Evolutionary conservation across 2,329 filamentous ascomycete species (phyloP), one percentile per base, ranked within the genome.

Genomic region (Balansia obtecta): DNA sequence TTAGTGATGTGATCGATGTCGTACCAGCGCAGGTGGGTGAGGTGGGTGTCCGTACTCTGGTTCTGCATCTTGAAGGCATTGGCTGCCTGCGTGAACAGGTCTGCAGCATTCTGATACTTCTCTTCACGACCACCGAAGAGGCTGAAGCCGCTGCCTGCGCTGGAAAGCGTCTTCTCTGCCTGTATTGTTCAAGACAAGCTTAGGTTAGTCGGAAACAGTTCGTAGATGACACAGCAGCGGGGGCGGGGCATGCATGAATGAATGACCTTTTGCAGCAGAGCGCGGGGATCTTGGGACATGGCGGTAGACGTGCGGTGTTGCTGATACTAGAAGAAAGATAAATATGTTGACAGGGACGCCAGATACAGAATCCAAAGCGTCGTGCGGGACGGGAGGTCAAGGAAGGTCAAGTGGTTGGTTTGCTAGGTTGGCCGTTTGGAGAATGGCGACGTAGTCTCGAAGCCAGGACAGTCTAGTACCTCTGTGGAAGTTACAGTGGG

Each of bases 11-110:
- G 12, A n/a, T 48, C 22, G 30, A 11, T 38, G 39, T 51, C 41
- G 48, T 44, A 27, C 27, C 33, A 40, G 48, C 34, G 22, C 16
- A 22, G 16, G 27, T 32, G 16, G 16, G 20, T 38, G 40, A 22
- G 16, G 20, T 38, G 40, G 10, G 34, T 22, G 30, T 20, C 63
- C 74, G 59, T 72, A 91, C 88, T 85, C 71, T 85, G 80, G 66
- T 87, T 87, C 69, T 93, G 84, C 74, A 94, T 82, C 63, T 88
- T 80, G 68, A 95, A 97, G 52, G 88, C 88, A 72, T 96, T 95
- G 54, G 84, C 93, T 40, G 91, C 91, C 67, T 95, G 83, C 53
- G 80, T 82, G 64, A 89, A 97, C 56, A 93, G 73, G 58, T 96
- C 89, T 55, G 86, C 88, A 13, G 91, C 91, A 70, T 83, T 82